Base-by-base conservation (phyloP, 345 rosid genomes). In the Kernera saxatilis region DNA sequence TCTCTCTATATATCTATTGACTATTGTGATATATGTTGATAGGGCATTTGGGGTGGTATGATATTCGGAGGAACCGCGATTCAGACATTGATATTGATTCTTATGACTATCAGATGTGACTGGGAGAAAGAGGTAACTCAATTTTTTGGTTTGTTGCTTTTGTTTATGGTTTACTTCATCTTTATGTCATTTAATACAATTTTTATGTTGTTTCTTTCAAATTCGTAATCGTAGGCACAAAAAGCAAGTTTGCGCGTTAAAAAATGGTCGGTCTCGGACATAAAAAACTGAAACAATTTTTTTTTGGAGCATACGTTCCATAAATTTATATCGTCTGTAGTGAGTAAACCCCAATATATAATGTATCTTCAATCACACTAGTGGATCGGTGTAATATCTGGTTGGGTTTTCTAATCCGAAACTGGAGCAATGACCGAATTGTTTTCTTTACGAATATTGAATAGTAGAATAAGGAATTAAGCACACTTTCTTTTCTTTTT, bases 41-140 rank as follows among this genome's bases (percentile, higher is more conserved):
- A 89, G 91, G 96, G 89, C 0, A 80, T 89, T 1, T 91, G 92
- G 93, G 87, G 84, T 9, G 89, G 93, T 26, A 86, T 92, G 96
- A 85, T 88, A 49, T 68, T 85, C 12, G 90, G 90, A 6, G 93
- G 90, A 6, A 86, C 93, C 29, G 62, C 57, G 1, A 41, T 84
- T 27, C 92, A 87, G 50, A 89, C 96, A 0, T 35, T 83, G 48
- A 69, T 87, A 2, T 63, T 92, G 70, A 82, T 76, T 48, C 41
- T 78, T 30, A 67, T 85, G 26, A 79, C 82, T 1, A 48, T 56
- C 1, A 63, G 69, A 63, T 70, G 82, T 36, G 74, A 87, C 40
- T 89, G 93, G 93, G 75, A 82, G 5, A 73, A 73, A 27, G 88
- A 89, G 92, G 92, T 84, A 55, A 21, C 12, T 32, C 6, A 4